Evolutionary conservation across 2,329 filamentous ascomycete genomes (phyloP), one percentile per base, ranked within the genome.

Genomic region (Penicillium oxalicum): DNA sequence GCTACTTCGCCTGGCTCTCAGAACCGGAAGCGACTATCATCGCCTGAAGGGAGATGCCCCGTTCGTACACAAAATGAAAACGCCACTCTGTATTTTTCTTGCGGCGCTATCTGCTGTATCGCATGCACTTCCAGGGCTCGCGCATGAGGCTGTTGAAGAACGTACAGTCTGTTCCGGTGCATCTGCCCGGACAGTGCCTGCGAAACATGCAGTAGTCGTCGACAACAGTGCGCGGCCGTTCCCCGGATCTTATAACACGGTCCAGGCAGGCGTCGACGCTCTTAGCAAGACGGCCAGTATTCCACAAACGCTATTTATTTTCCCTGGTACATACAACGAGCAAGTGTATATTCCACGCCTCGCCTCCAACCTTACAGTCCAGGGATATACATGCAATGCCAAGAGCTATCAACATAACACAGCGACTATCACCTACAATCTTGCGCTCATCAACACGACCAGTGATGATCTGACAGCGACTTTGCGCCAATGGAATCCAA

Each of bases 271-370:
- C 11, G 40, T 42, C 8, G 13, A 42, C 33, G 29, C 40, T 34
- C 13, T 42, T 9, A 40, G 33, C 29, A 34, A 13, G n/a, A 42
- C 40, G 5, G 25, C 40, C 9, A 42, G 27, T 9, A 8, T 11
- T 12, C 40, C 40, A 9, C 40, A 42, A 28, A 25, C 29, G 8
- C 28, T 42, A 4, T 42, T 42, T n/a, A 32, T 42, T 9, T 42
- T 42, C 29, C 40, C 40, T 2, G 40, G 40, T 4, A 42, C 40
- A 13, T 42, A 42, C 13, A 32, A 25, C 9, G 40, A 42, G 18
- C 40, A 42, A 24, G 40, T 42, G 4, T 42, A 42, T 42, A 42
- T 42, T 25, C 40, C 40, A 25, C 40, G 40, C 25, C 40, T 42
- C 13, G 9, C 29, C 9, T 42, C 29, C 27, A 42, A 42, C 28